Evolutionary conservation across 768 basidiomycete genomes (phyloP).

Genomic region (Cubamyces sp.): DNA sequence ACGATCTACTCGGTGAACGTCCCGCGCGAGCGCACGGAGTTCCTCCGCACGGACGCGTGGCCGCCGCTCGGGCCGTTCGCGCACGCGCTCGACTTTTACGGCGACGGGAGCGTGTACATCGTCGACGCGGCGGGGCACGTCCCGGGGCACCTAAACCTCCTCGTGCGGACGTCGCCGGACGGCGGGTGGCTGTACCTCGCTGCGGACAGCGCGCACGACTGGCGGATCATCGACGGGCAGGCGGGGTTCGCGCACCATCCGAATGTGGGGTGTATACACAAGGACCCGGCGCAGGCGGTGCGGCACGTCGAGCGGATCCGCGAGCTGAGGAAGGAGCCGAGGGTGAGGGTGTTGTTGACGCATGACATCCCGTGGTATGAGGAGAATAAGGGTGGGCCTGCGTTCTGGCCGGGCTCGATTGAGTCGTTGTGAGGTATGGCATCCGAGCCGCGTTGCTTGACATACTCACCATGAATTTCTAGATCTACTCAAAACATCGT

Average conservation of each 20-base stretch:
- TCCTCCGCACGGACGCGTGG: conserved; percentile 35
- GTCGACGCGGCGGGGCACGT: conserved; percentile 63
- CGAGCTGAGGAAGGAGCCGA: conserved; percentile 36
- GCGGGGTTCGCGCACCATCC: conserved; percentile 42
- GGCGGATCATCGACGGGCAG: conserved; percentile 34
- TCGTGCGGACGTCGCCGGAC: conserved; percentile 56
- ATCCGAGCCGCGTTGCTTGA: neutral
- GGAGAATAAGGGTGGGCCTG: conserved; percentile 45
- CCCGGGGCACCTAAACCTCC: conserved; percentile 55
- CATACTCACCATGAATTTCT: neutral
- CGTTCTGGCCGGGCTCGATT: conserved; percentile 41
- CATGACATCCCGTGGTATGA: conserved; percentile 60
- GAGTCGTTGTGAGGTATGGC: conserved; percentile 12
- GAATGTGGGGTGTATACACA: conserved; percentile 45
- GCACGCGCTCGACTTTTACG: conserved; percentile 53
- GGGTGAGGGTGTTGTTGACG: conserved; percentile 52
- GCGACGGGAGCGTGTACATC: conserved; percentile 62
- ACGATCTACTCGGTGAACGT: conserved; percentile 19
- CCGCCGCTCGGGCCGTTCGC: conserved; percentile 54
- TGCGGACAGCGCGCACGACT: conserved; percentile 19
- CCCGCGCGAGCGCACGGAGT: conserved; percentile 24
- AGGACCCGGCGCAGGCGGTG: conserved; percentile 46
- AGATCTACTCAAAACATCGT: no score
- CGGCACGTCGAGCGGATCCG: conserved; percentile 46
- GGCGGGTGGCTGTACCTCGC: conserved; percentile 48